Evolutionary conservation across 345 rosid genomes (phyloP).

Genomic region (Syzygium grande): DNA sequence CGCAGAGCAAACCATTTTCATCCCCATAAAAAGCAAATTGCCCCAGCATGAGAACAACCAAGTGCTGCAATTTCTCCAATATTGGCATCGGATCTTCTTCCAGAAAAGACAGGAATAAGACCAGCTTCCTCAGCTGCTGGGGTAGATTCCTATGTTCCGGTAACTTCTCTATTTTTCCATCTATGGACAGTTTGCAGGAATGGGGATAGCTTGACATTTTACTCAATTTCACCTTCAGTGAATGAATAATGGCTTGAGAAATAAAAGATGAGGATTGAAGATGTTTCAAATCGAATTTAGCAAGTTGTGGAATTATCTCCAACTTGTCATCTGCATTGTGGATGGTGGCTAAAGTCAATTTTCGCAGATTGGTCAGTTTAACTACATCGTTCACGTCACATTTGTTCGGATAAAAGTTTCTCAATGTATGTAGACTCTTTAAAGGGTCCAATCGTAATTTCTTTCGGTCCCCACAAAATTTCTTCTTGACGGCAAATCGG

Average conservation of each 20-base stretch:
- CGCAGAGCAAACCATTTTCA: constrained; percentile 15
- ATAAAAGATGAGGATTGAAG: neutral
- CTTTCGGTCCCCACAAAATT: fast-evolving
- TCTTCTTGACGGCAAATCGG: neutral
- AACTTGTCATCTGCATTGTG: too few species aligned
- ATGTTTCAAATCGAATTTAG: neutral
- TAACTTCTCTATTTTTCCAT: constrained; percentile 11
- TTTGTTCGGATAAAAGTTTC: constrained; percentile 6
- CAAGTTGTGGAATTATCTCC: too few species aligned
- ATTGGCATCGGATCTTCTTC: constrained; percentile 33
- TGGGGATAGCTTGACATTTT: constrained; percentile 5
- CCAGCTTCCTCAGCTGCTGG: constrained; percentile 19
- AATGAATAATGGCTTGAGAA: fast-evolving
- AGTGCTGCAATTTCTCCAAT: constrained; percentile 27
- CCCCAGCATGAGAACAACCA: constrained; percentile 14
- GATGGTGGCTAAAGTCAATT: neutral
- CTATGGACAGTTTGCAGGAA: constrained; percentile 5
- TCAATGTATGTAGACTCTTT: constrained; percentile 5
- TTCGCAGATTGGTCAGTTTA: constrained; percentile 5
- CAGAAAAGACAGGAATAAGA: constrained; percentile 16
- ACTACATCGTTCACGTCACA: constrained; percentile 3
- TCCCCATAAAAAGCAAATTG: constrained; percentile 5
- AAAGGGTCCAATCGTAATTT: constrained; percentile 6
- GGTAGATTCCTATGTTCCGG: constrained; percentile 21
- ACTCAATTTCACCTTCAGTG: neutral